These are phyloP conservation scores for Henningerozyma blattae DNA, from an alignment of 805 yeast species.

Conservation along the genomic window DNA sequence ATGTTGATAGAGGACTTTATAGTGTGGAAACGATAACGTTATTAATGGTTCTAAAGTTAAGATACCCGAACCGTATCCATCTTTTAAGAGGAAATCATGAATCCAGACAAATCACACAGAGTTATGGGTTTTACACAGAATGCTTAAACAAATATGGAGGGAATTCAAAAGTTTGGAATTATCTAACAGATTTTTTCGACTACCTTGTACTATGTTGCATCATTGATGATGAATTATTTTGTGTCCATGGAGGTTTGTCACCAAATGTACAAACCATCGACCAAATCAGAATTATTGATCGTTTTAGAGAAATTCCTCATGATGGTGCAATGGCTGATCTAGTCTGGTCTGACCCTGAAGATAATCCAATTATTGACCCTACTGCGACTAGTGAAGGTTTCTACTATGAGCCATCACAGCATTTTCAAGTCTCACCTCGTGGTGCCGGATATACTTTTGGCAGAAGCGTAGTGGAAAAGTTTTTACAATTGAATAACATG, in stretches of 20 bases:
- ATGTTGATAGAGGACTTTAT: conserved; percentile 91
- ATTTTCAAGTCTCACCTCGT: conserved; percentile 81
- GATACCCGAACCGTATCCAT: conserved; percentile 77
- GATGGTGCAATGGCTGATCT: conserved; percentile 99
- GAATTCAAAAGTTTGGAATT: conserved; percentile 67
- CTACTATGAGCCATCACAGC: conserved; percentile 25
- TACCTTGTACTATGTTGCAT: conserved; percentile 81
- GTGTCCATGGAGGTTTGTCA: conserved; percentile 94
- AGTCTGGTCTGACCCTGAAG: conserved; percentile 98
- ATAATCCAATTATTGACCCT: conserved; percentile 32
- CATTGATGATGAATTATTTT: conserved; percentile 79
- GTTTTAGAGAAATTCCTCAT: conserved; percentile 93
- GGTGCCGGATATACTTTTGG: conserved; percentile 99
- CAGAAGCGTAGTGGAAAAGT: conserved; percentile 76
- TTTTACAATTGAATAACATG: conserved; percentile 65
- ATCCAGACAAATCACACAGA: conserved; percentile 90
- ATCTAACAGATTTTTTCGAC: conserved; percentile 88
- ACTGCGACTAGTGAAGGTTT: conserved; percentile 22
- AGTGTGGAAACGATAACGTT: conserved; percentile 86
- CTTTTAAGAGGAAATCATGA: conserved; percentile 93
- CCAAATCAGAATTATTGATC: conserved; percentile 78
- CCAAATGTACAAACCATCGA: conserved; percentile 92
- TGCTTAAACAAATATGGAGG: conserved; percentile 80
- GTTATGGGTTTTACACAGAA: conserved; percentile 94
- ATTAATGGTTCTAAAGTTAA: conserved; percentile 66